Percentiles rank a stretch among this genome's conserved stretches.
These are phyloP conservation scores for Canavalia ensiformis DNA, from an alignment of 306 rosid species.

Conservation along the genomic window DNA sequence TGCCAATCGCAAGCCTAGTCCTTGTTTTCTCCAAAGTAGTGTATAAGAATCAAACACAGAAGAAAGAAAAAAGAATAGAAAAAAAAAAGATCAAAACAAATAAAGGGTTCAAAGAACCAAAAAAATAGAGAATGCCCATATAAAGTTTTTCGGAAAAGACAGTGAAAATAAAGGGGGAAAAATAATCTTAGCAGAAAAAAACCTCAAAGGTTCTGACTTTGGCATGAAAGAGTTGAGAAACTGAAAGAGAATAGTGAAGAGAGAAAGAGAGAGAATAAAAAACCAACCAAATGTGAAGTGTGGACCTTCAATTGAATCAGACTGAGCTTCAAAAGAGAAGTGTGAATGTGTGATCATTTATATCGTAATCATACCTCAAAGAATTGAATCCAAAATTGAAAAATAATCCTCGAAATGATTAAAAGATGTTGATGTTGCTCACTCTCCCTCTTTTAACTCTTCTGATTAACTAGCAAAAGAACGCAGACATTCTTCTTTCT, in stretches of 20 bases:
- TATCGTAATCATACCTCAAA: conserved; percentile 7
- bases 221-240: neutral
- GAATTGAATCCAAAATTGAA: conserved; percentile 25
- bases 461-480: neutral
- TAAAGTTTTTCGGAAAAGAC: neutral
- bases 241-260: neutral
- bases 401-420: neutral
- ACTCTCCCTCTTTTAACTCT: neutral
- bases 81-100: neutral
- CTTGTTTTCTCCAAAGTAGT: neutral
- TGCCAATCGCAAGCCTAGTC: neutral
- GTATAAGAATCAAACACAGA: too few relatives aligned
- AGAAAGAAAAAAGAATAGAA: neutral
- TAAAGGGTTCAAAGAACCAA: neutral
- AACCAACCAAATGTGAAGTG: neutral
- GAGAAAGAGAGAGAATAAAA: neutral
- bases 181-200: neutral
- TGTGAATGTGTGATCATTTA: conserved; percentile 10
- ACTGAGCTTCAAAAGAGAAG: neutral
- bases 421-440: neutral
- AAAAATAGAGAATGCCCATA: neutral
- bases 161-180: neutral
- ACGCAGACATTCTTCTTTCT: neutral
- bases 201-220: neutral
- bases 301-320: neutral